Percentiles rank a stretch among this genome's conserved stretches.
phyloP scores from a whole-genome alignment of 768 basidiomycete species.

The Crepidotus variabilis region DNA sequence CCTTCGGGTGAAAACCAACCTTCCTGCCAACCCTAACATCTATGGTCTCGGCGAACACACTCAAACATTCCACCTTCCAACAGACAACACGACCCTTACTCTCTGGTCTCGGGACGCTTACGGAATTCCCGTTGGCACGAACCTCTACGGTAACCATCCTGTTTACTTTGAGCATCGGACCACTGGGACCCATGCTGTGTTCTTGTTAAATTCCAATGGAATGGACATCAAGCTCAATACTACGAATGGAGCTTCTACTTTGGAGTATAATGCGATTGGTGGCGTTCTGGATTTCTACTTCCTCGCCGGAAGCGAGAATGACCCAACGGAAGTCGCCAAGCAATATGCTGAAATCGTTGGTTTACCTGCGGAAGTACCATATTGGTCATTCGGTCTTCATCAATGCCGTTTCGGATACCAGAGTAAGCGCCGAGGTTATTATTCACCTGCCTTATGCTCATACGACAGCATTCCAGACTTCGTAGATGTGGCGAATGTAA shows the following conservation, averaged over 20 bases:
- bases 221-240: constrained; percentile 72
- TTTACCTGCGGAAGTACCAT: constrained; percentile 66
- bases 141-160: constrained; percentile 72
- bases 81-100: constrained; percentile 42
- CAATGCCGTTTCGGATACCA: constrained; percentile 71
- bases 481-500: constrained; percentile 57
- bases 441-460: not conserved
- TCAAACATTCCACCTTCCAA: constrained; percentile 55
- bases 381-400: constrained; percentile 72
- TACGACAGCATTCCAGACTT: constrained; percentile 38
- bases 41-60: constrained; percentile 80
- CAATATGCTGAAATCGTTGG: constrained; percentile 73
- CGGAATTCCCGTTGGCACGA: constrained; percentile 53
- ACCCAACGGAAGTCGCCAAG: constrained; percentile 53
- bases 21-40: constrained; percentile 62
- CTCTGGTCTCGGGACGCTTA: constrained; percentile 68
- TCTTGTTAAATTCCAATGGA: constrained; percentile 66
- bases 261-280: constrained; percentile 78
- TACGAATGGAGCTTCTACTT: constrained; percentile 29
- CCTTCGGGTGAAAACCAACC: constrained; percentile 61
- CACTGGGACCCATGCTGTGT: constrained; percentile 66
- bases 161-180: constrained; percentile 68
- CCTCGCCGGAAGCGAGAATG: constrained; percentile 58
- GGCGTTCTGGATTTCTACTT: constrained; percentile 80
- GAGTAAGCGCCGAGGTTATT: constrained; percentile 29